Conservation (phyloP, 345 rosid species). For the Gossypium rotundifolium region DNA sequence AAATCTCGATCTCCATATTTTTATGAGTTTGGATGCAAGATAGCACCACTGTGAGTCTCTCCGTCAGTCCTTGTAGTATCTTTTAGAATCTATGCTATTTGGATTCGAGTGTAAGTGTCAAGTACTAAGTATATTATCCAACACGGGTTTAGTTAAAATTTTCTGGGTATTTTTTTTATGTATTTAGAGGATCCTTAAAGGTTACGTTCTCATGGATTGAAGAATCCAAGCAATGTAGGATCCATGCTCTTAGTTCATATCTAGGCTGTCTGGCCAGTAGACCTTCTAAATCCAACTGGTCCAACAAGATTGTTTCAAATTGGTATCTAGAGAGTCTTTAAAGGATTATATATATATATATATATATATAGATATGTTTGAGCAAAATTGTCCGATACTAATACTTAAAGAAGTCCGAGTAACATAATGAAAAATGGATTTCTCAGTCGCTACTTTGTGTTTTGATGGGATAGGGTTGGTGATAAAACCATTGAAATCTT, state of each 20-base stretch:
- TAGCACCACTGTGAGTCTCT: constrained; percentile 68
- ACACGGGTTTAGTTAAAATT: background rate
- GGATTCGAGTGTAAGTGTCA: background rate
- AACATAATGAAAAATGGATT: background rate
- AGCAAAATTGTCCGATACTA: background rate
- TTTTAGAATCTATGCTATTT: background rate
- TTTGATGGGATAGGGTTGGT: constrained; percentile 34
- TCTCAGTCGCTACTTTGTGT: background rate
- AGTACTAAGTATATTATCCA: background rate
- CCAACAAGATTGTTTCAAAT: background rate
- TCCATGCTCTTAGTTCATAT: background rate
- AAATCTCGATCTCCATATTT: constrained; percentile 67
- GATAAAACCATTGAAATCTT: constrained; percentile 69
- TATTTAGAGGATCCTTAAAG: background rate
- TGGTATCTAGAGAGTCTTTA: background rate
- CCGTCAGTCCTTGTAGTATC: background rate
- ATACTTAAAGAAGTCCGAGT: background rate
- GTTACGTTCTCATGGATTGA: background rate
- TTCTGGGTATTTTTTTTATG: background rate
- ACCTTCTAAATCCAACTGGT: background rate
- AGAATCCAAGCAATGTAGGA: background rate
- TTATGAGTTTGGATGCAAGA: constrained; percentile 84
- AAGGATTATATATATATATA: background rate
- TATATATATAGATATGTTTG: background rate
- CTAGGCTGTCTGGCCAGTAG: background rate